These are phyloP conservation scores for Rostrohypoxylon terebratum DNA, from an alignment of 495 filamentous ascomycete genomes.

Conservation along the genomic window DNA sequence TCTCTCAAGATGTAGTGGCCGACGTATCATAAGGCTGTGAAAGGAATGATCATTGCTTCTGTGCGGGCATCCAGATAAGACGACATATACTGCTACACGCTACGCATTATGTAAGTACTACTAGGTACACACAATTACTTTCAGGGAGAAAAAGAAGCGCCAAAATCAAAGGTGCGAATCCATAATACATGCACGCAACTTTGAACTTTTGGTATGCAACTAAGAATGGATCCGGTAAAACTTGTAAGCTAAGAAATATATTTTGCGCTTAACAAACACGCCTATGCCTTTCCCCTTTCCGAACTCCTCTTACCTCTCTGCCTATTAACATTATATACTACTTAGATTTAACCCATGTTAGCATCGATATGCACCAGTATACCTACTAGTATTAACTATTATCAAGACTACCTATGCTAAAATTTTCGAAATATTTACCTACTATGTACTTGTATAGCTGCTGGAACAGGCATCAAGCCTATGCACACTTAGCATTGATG, in stretches of 20 bases:
- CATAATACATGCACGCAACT: too few relatives aligned
- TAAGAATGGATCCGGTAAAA: background rate
- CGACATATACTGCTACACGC: background rate
- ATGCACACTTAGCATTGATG: background rate
- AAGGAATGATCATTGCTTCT: background rate
- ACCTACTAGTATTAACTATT: too few relatives aligned
- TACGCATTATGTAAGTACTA: background rate
- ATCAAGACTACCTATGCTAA: too few relatives aligned
- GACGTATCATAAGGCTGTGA: background rate
- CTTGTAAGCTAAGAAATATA: background rate
- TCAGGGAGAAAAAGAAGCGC: background rate
- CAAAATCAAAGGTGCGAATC: constrained; percentile 4
- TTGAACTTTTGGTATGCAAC: background rate
- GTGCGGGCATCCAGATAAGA: background rate
- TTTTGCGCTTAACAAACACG: background rate
- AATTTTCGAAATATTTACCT: background rate
- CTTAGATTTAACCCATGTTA: too few relatives aligned
- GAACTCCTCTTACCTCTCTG: too few relatives aligned
- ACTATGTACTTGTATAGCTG: background rate
- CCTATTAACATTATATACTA: too few relatives aligned
- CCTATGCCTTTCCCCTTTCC: too few relatives aligned
- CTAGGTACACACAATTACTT: background rate
- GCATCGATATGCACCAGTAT: too few relatives aligned
- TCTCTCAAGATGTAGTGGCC: background rate
- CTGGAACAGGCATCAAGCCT: background rate